Percentiles rank a stretch among this genome's conserved stretches.
phyloP scores from a whole-genome alignment of 1,284 basidiomycete genomes.

The Blastosporella zonata region DNA sequence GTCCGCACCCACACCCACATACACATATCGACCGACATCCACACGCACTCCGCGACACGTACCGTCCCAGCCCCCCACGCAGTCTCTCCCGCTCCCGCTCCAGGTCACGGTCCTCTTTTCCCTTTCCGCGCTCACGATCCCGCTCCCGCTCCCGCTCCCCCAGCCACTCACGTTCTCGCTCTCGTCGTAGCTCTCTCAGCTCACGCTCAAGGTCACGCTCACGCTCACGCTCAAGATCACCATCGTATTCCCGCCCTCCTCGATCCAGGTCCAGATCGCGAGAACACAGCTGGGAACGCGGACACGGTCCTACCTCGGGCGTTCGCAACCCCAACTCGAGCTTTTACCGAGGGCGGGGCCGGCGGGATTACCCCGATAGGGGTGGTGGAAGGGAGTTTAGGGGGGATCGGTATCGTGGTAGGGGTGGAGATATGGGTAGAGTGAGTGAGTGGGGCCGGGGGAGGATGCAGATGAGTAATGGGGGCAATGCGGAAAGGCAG shows the following conservation, averaged over 20 bases:
- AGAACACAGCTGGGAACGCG: no score
- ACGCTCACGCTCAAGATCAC: neutral
- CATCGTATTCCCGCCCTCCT: no score
- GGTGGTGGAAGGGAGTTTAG: no score
- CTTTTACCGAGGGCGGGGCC: no score
- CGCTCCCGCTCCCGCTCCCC: neutral
- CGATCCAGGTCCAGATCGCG: no score
- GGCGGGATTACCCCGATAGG: no score
- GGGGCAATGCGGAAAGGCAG: conserved; percentile 4
- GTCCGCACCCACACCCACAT: neutral
- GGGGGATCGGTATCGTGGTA: no score
- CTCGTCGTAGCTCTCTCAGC: neutral
- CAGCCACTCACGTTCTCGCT: neutral
- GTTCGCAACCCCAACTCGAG: no score
- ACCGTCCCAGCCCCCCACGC: neutral
- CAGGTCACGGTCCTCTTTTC: conserved; percentile 1
- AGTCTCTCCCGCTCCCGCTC: neutral
- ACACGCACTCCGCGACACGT: neutral
- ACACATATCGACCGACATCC: no score
- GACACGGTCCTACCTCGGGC: no score
- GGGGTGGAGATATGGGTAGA: no score
- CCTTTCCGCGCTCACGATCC: neutral
- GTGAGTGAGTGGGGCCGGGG: no score
- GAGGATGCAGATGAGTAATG: conserved; percentile 5
- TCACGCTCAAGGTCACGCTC: neutral